Evolutionary conservation across 1,139 yeast genomes (phyloP).

Genomic region (Geotrichum australiense): DNA sequence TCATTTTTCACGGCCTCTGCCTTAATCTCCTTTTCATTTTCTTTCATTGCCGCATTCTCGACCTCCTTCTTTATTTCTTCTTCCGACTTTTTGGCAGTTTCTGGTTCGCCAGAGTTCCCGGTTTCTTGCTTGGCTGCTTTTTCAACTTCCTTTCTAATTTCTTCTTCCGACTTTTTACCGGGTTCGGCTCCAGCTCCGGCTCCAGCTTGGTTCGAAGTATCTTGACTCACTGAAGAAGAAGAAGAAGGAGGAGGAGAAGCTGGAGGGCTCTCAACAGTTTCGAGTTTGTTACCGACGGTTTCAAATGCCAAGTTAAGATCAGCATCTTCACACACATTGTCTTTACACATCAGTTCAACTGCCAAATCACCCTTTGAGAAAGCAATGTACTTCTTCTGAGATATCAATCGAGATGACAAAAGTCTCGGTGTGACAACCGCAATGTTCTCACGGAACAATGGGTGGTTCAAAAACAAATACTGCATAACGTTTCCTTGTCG

Average conservation of each 20-base stretch:
- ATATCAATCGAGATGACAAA: not conserved
- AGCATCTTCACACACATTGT: not conserved
- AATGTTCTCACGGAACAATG: not conserved
- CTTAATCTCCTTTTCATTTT: not conserved
- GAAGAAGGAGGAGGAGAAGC: not conserved
- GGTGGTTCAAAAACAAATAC: slow-evolving; percentile 8
- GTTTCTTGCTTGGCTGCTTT: not conserved
- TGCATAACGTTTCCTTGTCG: slow-evolving; percentile 10
- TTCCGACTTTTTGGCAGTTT: not conserved
- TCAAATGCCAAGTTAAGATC: not conserved
- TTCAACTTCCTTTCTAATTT: not conserved
- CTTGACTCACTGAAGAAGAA: not conserved
- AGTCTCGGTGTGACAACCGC: slow-evolving; percentile 11
- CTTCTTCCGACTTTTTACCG: not conserved
- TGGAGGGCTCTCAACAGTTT: not conserved
- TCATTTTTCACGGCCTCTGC: not conserved
- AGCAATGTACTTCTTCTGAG: not conserved
- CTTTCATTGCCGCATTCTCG: not conserved
- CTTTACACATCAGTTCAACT: not conserved
- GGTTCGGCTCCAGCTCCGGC: not conserved
- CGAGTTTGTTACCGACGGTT: not conserved
- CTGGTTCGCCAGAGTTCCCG: not conserved
- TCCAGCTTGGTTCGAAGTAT: not conserved
- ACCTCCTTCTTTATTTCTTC: not conserved
- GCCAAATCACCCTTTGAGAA: slow-evolving; percentile 6